Evolutionary conservation across 2,329 filamentous ascomycete species (phyloP), one percentile per base, ranked within the genome.

Genomic region (Alternaria infectoria): DNA sequence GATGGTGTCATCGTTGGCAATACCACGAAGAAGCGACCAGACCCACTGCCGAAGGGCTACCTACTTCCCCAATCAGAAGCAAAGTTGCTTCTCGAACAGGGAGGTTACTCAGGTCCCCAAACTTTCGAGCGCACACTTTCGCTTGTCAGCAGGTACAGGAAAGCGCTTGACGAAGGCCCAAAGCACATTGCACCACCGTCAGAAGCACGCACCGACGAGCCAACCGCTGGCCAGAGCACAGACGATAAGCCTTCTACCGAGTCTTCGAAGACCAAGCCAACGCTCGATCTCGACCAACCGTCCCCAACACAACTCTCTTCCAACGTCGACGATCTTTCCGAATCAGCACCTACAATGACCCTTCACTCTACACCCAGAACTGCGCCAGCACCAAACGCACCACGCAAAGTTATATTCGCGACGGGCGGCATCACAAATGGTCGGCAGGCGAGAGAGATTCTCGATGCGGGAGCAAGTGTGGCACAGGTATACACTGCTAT

Each of bases 1-100:
- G 94, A 97, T 72, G 96, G 96, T 26, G 89, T 99, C 36, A 97
- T 99, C 66, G 95, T 99, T 5, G 96, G 95, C 11, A 99, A 99
- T 83, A 99, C 96, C 0, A 99, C 96, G 3, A 97, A 96, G 81
- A 88, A 90, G 68, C 87, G 96, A 46, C 87, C 90, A 0, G 90
- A 89, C 4, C 83, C 94, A 3, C 77, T 95, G 1, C 91, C 93
- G 0, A 81, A 86, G 23, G 89, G 90, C 25, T 87, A 90, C 68
- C 79, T 83, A 32, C 84, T 97, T 25, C 87, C 90, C 0, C 73
- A 83, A 2, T 84, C 87, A 67, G 95, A 99, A 77, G 85, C 89
- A 69, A 81, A 83, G 63, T 86, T 90, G 2, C 80, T 97, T 30
- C 84, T 86, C 61, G 93, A 97, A 81, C 89, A 90, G 19, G 94